Percentiles rank a stretch among this genome's conserved stretches.
Evolutionary conservation across 331 rosid species (phyloP).

Genomic region (Cydonia oblonga): DNA sequence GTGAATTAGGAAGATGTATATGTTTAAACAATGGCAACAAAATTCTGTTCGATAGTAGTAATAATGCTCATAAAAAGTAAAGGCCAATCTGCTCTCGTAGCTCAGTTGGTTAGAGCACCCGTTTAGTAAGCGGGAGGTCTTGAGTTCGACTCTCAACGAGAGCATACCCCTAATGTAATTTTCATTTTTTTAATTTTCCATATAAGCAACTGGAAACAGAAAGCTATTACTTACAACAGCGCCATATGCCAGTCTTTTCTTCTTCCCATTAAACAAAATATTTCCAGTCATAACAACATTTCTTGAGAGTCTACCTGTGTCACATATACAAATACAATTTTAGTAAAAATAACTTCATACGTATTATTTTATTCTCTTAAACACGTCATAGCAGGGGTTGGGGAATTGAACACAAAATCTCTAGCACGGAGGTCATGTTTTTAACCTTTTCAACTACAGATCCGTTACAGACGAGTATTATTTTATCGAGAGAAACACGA

Average conservation of each 20-base stretch:
- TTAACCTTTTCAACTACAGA: too few species aligned
- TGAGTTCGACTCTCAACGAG: too few species aligned
- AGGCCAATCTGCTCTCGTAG: not conserved
- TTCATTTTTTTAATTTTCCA: not conserved
- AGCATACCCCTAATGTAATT: not conserved
- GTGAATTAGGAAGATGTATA: not conserved
- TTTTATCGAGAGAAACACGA: too few species aligned
- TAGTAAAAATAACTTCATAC: not conserved
- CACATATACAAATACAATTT: not conserved
- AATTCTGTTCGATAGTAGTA: not conserved
- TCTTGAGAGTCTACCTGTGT: slow-evolving; percentile 76
- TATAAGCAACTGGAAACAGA: not conserved
- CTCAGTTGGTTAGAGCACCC: slow-evolving; percentile 83
- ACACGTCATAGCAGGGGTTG: too few species aligned
- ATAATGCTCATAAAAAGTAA: not conserved
- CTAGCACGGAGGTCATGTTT: too few species aligned
- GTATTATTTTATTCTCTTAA: too few species aligned
- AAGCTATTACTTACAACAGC: slow-evolving; percentile 52
- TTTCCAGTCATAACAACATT: slow-evolving; percentile 89
- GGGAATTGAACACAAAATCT: too few species aligned
- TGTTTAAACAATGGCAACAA: not conserved
- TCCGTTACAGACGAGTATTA: too few species aligned
- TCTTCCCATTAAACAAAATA: slow-evolving; percentile 81
- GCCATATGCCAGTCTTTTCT: slow-evolving; percentile 63
- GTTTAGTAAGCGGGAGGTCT: slow-evolving; percentile 20